phyloP scores from a whole-genome alignment of 2,329 filamentous ascomycete genomes.

The Purpureocillium takamizusanense region DNA sequence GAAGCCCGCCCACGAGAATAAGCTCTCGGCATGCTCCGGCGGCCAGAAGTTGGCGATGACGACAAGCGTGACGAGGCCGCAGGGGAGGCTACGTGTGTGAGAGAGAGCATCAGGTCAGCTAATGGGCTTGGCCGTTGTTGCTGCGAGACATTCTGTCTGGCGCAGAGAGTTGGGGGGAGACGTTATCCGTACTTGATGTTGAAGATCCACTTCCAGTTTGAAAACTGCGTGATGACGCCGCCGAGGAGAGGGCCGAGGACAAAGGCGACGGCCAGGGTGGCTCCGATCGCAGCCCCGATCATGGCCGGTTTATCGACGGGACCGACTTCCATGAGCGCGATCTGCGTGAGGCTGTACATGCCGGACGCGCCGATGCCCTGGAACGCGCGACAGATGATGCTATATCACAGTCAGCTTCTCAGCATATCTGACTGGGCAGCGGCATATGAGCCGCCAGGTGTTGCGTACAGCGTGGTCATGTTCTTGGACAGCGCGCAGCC shows the following conservation, averaged over 20 bases:
- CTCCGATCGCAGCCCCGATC: conserved; percentile 45
- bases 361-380: conserved; percentile 54
- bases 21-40: conserved; percentile 21
- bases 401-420: conserved; percentile 18
- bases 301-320: conserved; percentile 42
- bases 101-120: too few relatives aligned
- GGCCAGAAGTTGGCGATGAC: conserved; percentile 39
- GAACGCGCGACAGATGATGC: conserved; percentile 48
- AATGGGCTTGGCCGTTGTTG: too few relatives aligned
- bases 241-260: conserved; percentile 50
- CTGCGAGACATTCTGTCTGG: too few relatives aligned
- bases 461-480: conserved; percentile 41
- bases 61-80: conserved; percentile 35
- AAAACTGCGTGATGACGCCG: conserved; percentile 42
- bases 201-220: conserved; percentile 51
- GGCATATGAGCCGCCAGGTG: too few relatives aligned
- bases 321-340: conserved; percentile 47
- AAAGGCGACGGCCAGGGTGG: conserved; percentile 47
- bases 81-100: conserved; percentile 31
- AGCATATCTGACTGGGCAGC: too few relatives aligned
- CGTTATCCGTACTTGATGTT: conserved; percentile 55
- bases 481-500: conserved; percentile 40
- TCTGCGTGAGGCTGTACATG: conserved; percentile 50
- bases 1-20: conserved; percentile 32
- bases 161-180: too few relatives aligned